phyloP scores from a whole-genome alignment of 83 land plant species.

The Diphasiastrum complanatum region DNA sequence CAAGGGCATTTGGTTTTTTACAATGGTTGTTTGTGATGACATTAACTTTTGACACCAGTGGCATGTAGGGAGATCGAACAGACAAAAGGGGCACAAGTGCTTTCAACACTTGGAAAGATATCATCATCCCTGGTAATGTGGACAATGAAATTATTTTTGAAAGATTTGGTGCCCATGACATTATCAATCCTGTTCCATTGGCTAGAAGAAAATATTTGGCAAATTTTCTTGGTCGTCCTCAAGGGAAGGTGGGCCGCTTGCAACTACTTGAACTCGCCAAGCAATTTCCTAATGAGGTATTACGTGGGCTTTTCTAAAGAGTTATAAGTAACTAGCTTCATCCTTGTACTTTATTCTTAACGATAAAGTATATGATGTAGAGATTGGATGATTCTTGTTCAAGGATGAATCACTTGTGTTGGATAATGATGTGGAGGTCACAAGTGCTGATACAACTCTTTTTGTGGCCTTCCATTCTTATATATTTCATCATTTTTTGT shows the following conservation, averaged over 20 bases:
- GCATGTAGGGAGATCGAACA: constrained; percentile 79
- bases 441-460: no score
- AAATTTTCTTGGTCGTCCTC: constrained; percentile 84
- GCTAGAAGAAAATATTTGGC: constrained; percentile 71
- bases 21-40: background rate
- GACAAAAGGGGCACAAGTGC: constrained; percentile 81
- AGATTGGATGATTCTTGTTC: no score
- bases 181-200: constrained; percentile 61
- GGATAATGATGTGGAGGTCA: no score
- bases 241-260: constrained; percentile 79
- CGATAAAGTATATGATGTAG: no score
- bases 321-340: no score
- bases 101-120: constrained; percentile 95
- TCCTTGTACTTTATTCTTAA: no score
- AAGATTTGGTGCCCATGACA: constrained; percentile 13
- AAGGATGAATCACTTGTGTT: no score
- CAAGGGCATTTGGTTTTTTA: no score
- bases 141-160: constrained; percentile 57
- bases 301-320: no score
- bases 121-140: constrained; percentile 91
- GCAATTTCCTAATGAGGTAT: constrained; percentile 75
- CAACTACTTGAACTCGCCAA: constrained; percentile 70
- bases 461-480: no score
- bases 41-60: background rate
- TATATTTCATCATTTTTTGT: no score